Base-by-base conservation (phyloP, 345 rosid species). In the Capsella bursapastoris region DNA sequence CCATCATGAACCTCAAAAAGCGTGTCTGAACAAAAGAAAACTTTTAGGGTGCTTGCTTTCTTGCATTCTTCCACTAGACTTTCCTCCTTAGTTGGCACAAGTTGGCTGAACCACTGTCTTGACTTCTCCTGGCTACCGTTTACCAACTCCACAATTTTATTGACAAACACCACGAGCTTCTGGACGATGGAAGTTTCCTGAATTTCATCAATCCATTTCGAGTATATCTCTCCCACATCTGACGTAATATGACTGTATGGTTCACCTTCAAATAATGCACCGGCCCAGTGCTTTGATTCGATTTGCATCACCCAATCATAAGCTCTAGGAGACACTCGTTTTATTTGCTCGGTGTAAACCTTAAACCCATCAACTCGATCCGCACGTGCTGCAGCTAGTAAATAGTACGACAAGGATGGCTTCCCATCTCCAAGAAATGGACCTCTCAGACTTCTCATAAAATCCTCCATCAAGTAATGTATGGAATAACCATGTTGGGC, bases 1-100 rank as follows among this genome's bases (percentile, higher is more conserved):
- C 79, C 84, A 34, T 85, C 92, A 32, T 91, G 98, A 78, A 93
- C 98, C 84, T 93, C 98, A 22, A 90, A 89, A n/a, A 93, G 79
- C 3, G 86, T 86, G 72, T 88, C 96, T 11, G 96, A 85, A 29
- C 95, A 93, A 74, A 91, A 82, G 76, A 89, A 78, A 35, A 91
- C 98, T 79, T 80, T 86, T 14, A 89, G 72, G 53, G 71, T 66
- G 43, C 34, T 37, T 13, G 92, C 89, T 72, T 79, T 85, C 28
- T 45, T 63, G 69, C 74, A 78, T 71, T 88, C 96, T 66, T 93
- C 94, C 48, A 50, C 78, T 22, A 93, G 64, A 73, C 64, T 81
- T 70, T 81, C 80, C 85, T 93, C 96, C 74, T 81, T 88, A 1
- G 86, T 82, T n/a, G 98, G 98, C 70, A 86, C 84, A 47, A 93